Conservation (phyloP, 352 stramenopile genomes). For the Pythium grandisporangium region DNA sequence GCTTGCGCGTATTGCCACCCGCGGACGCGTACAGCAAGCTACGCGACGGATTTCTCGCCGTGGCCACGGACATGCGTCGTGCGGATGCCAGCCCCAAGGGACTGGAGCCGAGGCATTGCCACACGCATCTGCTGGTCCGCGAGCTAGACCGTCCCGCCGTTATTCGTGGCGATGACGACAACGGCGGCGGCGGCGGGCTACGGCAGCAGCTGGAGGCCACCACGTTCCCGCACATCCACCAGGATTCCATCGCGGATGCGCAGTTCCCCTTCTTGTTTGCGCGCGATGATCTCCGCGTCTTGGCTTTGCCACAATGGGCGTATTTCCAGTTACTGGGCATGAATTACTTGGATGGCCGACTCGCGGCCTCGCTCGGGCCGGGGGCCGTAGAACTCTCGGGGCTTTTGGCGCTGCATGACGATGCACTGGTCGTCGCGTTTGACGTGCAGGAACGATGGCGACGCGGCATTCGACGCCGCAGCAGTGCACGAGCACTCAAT, state of each 20-base stretch:
- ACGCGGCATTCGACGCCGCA: conserved; percentile 44
- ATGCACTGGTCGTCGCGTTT: conserved; percentile 39
- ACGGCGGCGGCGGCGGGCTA: no score
- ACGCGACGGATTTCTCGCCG: conserved; percentile 28
- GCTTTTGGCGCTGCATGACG: conserved; percentile 34
- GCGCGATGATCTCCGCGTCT: conserved; percentile 33
- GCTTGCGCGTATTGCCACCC: conserved; percentile 8
- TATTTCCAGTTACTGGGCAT: conserved; percentile 52
- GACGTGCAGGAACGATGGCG: conserved; percentile 61
- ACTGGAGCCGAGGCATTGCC: conserved; percentile 42
- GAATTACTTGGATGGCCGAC: conserved; percentile 48
- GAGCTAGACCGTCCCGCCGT: conserved; percentile 17
- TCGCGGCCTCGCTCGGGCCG: conserved; percentile 37
- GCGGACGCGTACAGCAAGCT: conserved; percentile 32
- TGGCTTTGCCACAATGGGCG: conserved; percentile 23
- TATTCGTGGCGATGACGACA: conserved; percentile 11
- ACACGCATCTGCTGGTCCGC: conserved; percentile 24
- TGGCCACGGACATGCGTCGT: conserved; percentile 20
- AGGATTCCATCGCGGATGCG: conserved; percentile 33
- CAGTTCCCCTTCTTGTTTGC: conserved; percentile 48
- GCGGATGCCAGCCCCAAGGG: conserved; percentile 10
- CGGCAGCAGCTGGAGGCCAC: no score
- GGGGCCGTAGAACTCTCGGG: conserved; percentile 46
- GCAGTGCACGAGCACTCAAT: conserved; percentile 49
- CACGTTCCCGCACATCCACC: conserved; percentile 21